Base-by-base conservation (phyloP, 2,329 filamentous ascomycete genomes). In the Elsinoe australis region DNA sequence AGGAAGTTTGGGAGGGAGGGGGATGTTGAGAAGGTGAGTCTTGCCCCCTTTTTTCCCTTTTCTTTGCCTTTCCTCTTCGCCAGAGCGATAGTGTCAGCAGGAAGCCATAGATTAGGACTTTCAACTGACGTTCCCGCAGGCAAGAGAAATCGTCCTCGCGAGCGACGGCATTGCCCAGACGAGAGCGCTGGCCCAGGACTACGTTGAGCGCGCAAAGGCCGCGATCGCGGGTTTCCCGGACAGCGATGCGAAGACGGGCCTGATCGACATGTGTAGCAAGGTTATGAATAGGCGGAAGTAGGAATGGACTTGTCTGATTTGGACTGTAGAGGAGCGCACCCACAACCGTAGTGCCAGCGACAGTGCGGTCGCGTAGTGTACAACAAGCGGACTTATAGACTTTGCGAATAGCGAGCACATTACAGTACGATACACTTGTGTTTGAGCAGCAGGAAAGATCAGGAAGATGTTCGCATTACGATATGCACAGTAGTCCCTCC, bases 131-230 rank as follows among this genome's bases (percentile, higher is more conserved):
- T n/a, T n/a, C n/a, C n/a, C 22, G 38, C 14, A 96, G 90, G 92
- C 92, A 53, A 83, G 89, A 60, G 79, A 90, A 54, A 71, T 96
- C 39, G 92, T 98, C 15, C 73, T 84, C 22, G 72, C 80, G 57
- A 94, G 86, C 63, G 79, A 92, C 58, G 92, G 92, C 14, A 81
- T 98, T 38, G 85, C 95, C 64, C 87, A 95, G 67, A 98, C 92
- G 1, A 80, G 88, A 57, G 86, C 83, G 5, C 73, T 98, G 22
- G 92, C 92, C 1, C 83, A 94, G 63, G 85, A 94, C 59, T 98
- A 95, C 64, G 83, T 85, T 31, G 83, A 92, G 61, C 86, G 86
- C 61, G 92, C 92, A 21, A 85, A 94, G 52, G 76, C 80, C 4
- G 86, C 89, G n/a, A 85, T 98, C 59, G 75, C 77, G 54, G 70